These are phyloP conservation scores for Ustilago nuda DNA, from an alignment of 1,284 basidiomycete genomes.

Conservation along the genomic window DNA sequence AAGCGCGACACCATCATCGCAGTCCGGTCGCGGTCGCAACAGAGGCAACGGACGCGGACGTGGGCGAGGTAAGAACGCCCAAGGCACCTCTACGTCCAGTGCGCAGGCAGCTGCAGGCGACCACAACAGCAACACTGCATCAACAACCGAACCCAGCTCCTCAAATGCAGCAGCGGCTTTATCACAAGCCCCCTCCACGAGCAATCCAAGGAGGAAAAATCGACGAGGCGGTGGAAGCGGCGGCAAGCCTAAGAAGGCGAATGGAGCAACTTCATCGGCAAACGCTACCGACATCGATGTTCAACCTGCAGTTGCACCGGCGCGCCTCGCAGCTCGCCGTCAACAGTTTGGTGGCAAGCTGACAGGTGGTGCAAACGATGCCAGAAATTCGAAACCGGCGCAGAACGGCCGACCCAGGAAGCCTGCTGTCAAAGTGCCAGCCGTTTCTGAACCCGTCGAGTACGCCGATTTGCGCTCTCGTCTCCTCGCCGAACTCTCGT, in stretches of 20 bases:
- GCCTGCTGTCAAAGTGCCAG: constrained; percentile 27
- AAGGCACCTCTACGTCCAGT: not conserved
- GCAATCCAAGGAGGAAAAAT: constrained; percentile 4
- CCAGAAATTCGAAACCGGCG: constrained; percentile 10
- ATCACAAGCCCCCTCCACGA: not conserved
- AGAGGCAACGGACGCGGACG: constrained; percentile 21
- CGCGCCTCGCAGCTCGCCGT: constrained; percentile 30
- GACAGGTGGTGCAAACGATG: constrained; percentile 21
- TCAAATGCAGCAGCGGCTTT: not conserved
- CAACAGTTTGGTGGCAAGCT: constrained; percentile 58
- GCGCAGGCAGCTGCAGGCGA: not conserved
- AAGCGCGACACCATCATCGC: constrained; percentile 11
- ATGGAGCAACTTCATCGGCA: constrained; percentile 1
- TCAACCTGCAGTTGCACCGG: constrained; percentile 7
- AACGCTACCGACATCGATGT: not conserved
- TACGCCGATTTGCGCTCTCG: constrained; percentile 64
- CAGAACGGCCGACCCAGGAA: constrained; percentile 34
- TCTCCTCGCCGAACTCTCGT: constrained; percentile 60
- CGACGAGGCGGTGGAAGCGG: constrained; percentile 13
- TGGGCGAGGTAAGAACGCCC: constrained; percentile 24
- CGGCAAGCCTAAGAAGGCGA: constrained; percentile 15
- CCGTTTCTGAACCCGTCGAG: constrained; percentile 45
- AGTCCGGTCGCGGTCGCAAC: constrained; percentile 20
- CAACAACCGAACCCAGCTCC: constrained; percentile 2
- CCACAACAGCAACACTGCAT: not conserved